Base-by-base conservation (phyloP, 345 rosid genomes). In the rapeseed (Brassica napus) region DNA sequence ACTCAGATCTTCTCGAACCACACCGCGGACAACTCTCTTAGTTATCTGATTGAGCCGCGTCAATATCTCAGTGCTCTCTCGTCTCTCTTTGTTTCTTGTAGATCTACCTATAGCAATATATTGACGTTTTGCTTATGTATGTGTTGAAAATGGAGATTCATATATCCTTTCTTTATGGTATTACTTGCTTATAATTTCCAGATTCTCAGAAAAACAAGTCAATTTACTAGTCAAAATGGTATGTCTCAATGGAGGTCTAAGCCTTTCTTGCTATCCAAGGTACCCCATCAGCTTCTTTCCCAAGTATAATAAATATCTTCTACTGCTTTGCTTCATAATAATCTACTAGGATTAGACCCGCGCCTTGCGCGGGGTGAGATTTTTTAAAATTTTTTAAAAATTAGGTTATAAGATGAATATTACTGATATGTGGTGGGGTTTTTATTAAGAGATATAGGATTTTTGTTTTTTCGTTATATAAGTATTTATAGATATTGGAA, bases 41-140 rank as follows among this genome's bases (percentile, higher is more conserved):
- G 69, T 14, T 35, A 55, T 90, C 86, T 92, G 95, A 92, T 92
- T 92, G 93, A 92, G 97, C 93, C 97, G 95, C 90, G 95, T 91
- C 95, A 92, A 92, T 90, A 92, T 92, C 97, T 82, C 88, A 83
- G 86, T 88, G 84, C 93, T 83, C 83, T 89, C 86, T 87, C 89
- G 86, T 79, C 80, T 60, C 31, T 49, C 62, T 62, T 11, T 54
- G 67, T 28, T 37, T 73, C 63, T 72, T 66, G 21, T 73, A 66
- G 44, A 60, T 79, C 69, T 34, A 65, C 62, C 0, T 24, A 59
- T 24, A 1, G 18, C 18, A 24, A 6, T 14, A 21, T 8, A 47
- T 59, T 5, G 11, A 9, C 26, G 42, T 62, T 31, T 67, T 72
- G 59, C 18, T 59, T 11, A 3, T 57, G 8, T 14, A 5, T 32